Evolutionary conservation across 169 alveolate species (phyloP).

Genomic region (Eimeria praecox): DNA sequence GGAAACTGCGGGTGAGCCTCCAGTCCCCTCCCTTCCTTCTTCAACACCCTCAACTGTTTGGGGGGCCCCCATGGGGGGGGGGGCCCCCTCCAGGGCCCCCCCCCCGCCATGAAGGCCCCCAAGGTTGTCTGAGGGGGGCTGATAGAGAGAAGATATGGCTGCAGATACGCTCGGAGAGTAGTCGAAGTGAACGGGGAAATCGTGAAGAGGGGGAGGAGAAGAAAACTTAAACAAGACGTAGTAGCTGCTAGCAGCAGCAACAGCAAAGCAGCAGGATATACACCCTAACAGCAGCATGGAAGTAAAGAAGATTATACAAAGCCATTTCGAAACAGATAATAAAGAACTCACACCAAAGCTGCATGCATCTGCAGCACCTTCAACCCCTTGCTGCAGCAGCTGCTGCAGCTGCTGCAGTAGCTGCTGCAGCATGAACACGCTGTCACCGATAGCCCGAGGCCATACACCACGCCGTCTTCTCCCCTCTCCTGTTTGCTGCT

Average conservation of each 20-base stretch:
- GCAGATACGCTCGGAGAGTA: constrained; percentile 16
- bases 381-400: not conserved
- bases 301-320: no score
- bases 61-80: constrained; percentile 3
- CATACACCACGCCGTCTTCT: not conserved
- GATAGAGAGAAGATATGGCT: constrained; percentile 36
- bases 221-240: constrained; percentile 5
- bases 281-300: not conserved
- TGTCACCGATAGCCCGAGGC: not conserved
- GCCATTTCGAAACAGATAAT: not conserved
- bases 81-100: not conserved
- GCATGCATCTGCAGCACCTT: not conserved
- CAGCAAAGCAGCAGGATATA: not conserved
- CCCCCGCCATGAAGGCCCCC: no score
- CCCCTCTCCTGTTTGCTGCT: not conserved
- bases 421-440: not conserved
- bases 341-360: not conserved
- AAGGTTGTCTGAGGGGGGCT: not conserved
- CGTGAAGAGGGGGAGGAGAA: constrained; percentile 65
- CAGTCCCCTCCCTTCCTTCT: not conserved
- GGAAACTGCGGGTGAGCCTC: not conserved
- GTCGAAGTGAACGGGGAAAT: constrained; percentile 62
- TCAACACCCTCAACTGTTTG: no score
- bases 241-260: not conserved
- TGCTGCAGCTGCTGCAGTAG: constrained; percentile 12